Percentiles rank a stretch among this genome's conserved stretches.
These are phyloP conservation scores for Geranomyces michiganensis DNA, from an alignment of 192 early-diverging fungal genomes.

Conservation along the genomic window DNA sequence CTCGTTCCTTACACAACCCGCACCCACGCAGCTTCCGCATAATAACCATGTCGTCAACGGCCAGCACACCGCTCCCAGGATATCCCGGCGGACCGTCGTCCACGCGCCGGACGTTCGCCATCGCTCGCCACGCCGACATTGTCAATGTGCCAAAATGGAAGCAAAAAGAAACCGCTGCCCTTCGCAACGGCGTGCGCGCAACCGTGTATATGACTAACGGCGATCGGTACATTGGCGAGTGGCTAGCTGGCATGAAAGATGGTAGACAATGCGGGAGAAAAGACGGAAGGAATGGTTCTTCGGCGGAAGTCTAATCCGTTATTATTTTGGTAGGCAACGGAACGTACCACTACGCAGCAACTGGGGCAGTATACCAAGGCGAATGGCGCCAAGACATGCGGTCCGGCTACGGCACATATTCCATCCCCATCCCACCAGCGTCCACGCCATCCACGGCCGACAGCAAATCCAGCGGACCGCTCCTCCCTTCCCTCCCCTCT, in stretches of 20 bases:
- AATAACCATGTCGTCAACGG: constrained; percentile 2
- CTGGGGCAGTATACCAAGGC: constrained; percentile 59
- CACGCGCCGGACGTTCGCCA: constrained; percentile 19
- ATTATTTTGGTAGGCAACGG: constrained; percentile 49
- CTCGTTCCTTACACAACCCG: too few relatives aligned
- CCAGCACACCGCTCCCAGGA: constrained; percentile 4
- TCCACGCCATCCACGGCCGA: constrained; percentile 9
- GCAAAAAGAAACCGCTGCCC: constrained; percentile 51
- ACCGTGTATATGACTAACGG: constrained; percentile 64
- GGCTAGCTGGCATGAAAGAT: constrained; percentile 56
- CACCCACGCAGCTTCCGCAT: too few relatives aligned
- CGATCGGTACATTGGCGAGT: constrained; percentile 63
- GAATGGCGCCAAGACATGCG: constrained; percentile 55
- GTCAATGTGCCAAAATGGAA: constrained; percentile 51
- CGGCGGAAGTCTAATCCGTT: too few relatives aligned
- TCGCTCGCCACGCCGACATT: constrained; percentile 46
- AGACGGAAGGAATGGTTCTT: neutral
- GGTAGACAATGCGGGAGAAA: constrained; percentile 36
- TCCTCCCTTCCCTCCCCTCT: constrained; percentile 24
- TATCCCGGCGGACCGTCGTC: neutral
- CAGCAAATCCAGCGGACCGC: neutral
- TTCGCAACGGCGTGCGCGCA: constrained; percentile 58
- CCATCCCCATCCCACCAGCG: constrained; percentile 38
- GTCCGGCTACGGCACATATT: constrained; percentile 59
- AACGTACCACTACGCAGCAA: constrained; percentile 53